Evolutionary conservation across 345 rosid genomes (phyloP), one percentile per base, ranked within the genome.

Genomic region (Carallia brachiata): DNA sequence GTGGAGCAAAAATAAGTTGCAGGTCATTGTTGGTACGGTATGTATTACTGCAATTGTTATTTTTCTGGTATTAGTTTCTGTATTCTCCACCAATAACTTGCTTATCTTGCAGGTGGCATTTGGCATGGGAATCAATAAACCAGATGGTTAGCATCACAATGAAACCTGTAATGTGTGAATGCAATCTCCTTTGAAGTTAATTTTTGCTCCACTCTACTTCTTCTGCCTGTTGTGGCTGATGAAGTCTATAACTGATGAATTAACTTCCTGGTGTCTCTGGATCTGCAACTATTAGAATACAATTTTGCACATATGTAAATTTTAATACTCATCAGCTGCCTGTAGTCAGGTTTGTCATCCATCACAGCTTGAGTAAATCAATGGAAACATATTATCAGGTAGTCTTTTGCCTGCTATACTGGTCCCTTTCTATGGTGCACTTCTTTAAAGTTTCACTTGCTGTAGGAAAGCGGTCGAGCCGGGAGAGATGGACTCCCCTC

Each of bases 81-180:
- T 66, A 62, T 73, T 70, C 18, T 17, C 64, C 68, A 61, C 39
- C 65, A 73, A 73, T 61, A 70, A 6, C 65, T 34, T 71, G 36
- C 63, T 77, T 73, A 19, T 40, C 36, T 77, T 66, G 32, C 83
- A 94, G 98, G 98, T 94, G 78, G 98, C 98, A 37, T 94, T 94
- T 86, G 98, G 98, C 23, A 94, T 94, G 98, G 98, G 98, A 77
- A 91, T 94, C 82, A 94, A 94, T 87, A 94, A 94, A 78, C 98
- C 98, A 60, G 98, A 94, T 87, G 98, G 98, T 90, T 69, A 81
- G 90, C 83, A 68, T 47, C 61, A 64, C 71, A 55, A 70, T 63
- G 10, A 59, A 65, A 7, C 6, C n/a, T 54, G 19, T 27, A 28
- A 16, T 70, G 18, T 39, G 12, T 61, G 57, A n/a, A 23, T 34